Conservation (phyloP, 1,284 basidiomycete genomes). For the Athelia sp. region DNA sequence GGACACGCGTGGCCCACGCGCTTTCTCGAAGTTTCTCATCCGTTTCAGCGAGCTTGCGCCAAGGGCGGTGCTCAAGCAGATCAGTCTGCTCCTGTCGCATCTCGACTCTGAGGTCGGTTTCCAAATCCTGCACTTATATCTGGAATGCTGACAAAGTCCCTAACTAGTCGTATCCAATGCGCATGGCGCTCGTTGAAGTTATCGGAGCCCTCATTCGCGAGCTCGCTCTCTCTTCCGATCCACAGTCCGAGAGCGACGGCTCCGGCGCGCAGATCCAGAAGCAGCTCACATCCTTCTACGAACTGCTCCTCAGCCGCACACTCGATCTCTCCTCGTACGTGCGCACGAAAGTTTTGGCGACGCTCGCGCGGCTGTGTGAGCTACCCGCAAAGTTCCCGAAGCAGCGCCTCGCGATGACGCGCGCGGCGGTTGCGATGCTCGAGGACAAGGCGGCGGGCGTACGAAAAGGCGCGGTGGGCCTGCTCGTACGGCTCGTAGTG, state of each 20-base stretch:
- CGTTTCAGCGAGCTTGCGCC: conserved; percentile 83
- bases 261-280: conserved; percentile 42
- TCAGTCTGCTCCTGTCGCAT: conserved; percentile 80
- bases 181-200: conserved; percentile 87
- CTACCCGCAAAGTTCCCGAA: conserved; percentile 84
- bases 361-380: conserved; percentile 69
- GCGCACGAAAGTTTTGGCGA: conserved; percentile 80
- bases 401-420: conserved; percentile 75
- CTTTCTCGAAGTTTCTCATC: conserved; percentile 84
- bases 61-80: conserved; percentile 85
- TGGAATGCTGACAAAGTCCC: conserved; percentile 5
- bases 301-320: conserved; percentile 80
- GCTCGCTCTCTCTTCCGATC: conserved; percentile 57
- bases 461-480: conserved; percentile 77
- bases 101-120: conserved; percentile 83
- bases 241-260: conserved; percentile 43
- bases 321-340: conserved; percentile 92
- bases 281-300: conserved; percentile 81
- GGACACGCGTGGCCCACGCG: conserved; percentile 86
- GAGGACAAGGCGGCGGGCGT: conserved; percentile 91
- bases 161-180: conserved; percentile 93
- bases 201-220: conserved; percentile 80
- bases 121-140: conserved; percentile 1
- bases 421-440: conserved; percentile 73
- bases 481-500: conserved; percentile 74